phyloP scores from a whole-genome alignment of 2,329 filamentous ascomycete species.

The Akanthomyces lecanii region DNA sequence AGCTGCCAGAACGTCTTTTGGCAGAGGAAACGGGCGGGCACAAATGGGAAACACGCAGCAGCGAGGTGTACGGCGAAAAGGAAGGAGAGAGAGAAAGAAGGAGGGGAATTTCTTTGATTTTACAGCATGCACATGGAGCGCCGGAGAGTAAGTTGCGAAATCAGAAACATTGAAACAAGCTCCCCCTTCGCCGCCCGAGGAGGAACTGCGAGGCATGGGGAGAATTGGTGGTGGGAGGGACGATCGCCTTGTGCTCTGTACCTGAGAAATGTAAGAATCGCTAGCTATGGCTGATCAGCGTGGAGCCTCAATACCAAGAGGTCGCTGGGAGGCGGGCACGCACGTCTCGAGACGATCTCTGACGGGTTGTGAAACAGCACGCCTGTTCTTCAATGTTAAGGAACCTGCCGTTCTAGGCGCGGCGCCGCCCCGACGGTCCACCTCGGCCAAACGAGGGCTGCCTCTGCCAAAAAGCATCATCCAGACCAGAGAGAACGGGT shows the following conservation, averaged over 20 bases:
- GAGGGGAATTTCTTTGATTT: neutral
- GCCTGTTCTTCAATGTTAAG: too few species aligned
- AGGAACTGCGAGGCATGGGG: too few species aligned
- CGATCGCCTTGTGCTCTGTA: neutral
- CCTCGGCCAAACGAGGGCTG: too few species aligned
- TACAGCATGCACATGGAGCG: neutral
- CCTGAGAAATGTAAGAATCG: neutral
- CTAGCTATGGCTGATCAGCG: neutral
- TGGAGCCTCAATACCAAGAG: neutral
- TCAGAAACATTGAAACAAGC: neutral
- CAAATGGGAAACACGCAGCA: neutral
- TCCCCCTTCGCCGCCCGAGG: too few species aligned
- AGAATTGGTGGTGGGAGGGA: neutral
- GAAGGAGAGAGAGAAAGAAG: neutral
- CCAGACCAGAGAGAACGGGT: too few species aligned
- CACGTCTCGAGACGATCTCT: constrained; percentile 2
- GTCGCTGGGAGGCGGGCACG: neutral
- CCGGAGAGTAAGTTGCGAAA: neutral
- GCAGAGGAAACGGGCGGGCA: neutral
- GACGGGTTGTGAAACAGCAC: neutral
- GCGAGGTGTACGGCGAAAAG: neutral
- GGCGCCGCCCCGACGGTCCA: too few species aligned
- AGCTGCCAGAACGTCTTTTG: constrained; percentile 2
- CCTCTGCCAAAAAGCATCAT: too few species aligned
- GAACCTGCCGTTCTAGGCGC: too few species aligned